A percentile compares a stretch with the other conserved stretches of the same genome.
Evolutionary conservation across 495 filamentous ascomycete genomes (phyloP).

Genomic region (Neurospora sp.): DNA sequence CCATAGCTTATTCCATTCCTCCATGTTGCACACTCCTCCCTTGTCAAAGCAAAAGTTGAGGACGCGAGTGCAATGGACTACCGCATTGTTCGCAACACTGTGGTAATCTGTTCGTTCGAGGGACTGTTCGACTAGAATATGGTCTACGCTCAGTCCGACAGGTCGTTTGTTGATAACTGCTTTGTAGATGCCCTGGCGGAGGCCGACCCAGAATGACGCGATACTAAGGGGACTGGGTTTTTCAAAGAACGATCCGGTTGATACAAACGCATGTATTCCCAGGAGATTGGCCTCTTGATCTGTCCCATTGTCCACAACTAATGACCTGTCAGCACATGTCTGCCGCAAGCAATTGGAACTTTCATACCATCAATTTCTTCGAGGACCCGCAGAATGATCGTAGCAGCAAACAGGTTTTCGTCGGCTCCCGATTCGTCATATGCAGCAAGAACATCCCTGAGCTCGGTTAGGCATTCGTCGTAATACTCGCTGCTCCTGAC

Average conservation of each 20-base stretch:
- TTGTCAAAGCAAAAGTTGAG: conserved; percentile 41
- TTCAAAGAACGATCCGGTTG: conserved; percentile 16
- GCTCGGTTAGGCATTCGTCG: conserved; percentile 37
- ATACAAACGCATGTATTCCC: conserved; percentile 39
- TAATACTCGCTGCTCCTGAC: conserved; percentile 39
- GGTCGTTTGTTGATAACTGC: conserved; percentile 41
- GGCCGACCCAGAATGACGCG: conserved; percentile 47
- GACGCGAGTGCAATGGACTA: conserved; percentile 42
- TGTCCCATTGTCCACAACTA: conserved; percentile 27
- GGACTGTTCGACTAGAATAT: conserved; percentile 34
- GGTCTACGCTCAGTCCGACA: conserved; percentile 31
- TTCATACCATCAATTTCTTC: conserved; percentile 50
- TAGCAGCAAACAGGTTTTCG: conserved; percentile 50
- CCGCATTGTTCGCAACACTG: conserved; percentile 43
- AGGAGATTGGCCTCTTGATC: conserved; percentile 39
- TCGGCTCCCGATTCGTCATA: conserved; percentile 44
- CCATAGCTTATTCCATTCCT: conserved; percentile 26
- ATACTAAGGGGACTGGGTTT: conserved; percentile 30
- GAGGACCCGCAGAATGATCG: conserved; percentile 49
- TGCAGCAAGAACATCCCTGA: conserved; percentile 37
- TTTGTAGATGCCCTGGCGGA: conserved; percentile 47
- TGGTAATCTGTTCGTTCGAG: conserved; percentile 32
- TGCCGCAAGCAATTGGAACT: not conserved
- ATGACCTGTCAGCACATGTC: conserved; percentile 2
- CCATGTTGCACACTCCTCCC: conserved; percentile 1